Conservation (phyloP, 805 yeast genomes). For the Metschnikowia hibisci region DNA sequence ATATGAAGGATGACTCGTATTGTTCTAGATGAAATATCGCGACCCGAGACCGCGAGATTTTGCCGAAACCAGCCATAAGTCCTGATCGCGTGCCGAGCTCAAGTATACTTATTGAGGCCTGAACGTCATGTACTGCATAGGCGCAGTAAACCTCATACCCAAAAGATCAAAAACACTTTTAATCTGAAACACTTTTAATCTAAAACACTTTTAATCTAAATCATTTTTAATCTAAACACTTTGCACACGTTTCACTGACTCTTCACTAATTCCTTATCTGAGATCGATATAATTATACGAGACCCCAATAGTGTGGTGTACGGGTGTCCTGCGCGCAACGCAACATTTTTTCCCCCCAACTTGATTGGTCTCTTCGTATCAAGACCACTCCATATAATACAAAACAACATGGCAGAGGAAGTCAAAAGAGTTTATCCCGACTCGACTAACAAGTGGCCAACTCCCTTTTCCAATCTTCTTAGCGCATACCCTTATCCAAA, state of each 20-base stretch:
- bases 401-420: slow-evolving; percentile 21
- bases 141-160: no score
- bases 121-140: no score
- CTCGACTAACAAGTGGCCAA: slow-evolving; percentile 39
- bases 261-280: no score
- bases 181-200: no score
- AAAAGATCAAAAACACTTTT: no score
- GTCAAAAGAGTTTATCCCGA: slow-evolving; percentile 26
- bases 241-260: no score
- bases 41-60: background rate
- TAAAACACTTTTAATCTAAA: no score
- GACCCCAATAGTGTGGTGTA: slow-evolving; percentile 5
- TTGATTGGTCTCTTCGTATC: slow-evolving; percentile 14
- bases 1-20: background rate
- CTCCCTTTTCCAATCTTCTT: slow-evolving; percentile 38
- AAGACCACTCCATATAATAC: background rate
- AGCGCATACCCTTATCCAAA: slow-evolving; percentile 41
- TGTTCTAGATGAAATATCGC: background rate
- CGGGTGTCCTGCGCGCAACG: slow-evolving; percentile 12
- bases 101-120: no score
- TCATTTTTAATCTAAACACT: no score
- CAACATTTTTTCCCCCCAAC: slow-evolving; percentile 13
- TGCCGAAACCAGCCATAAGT: background rate
- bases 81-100: no score
- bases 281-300: no score